Base-by-base conservation (phyloP, 306 rosid species). In the Gastrolobium villosum region DNA sequence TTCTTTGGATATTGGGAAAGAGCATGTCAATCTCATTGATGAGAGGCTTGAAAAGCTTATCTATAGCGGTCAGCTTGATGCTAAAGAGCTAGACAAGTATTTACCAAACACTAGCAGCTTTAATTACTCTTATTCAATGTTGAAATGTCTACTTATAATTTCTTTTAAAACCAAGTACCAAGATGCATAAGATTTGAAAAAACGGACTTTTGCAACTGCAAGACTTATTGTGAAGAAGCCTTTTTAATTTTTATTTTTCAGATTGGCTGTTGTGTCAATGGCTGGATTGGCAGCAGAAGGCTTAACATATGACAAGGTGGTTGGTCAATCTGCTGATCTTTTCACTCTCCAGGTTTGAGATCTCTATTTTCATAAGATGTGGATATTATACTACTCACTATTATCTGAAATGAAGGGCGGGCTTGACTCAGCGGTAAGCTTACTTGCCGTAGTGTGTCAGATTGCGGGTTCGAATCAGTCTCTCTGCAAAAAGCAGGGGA, bases 231-330 rank as follows among this genome's bases (percentile, higher is more conserved):
- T 39, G 34, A 34, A 52, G 60, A 71, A 31, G 54, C 41, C 8
- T 49, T 37, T 57, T 39, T 7, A 10, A 48, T 72, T 36, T 39
- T 7, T 15, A 48, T 69, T 36, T 73, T 60, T 76, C 81, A 93
- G 99, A 86, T 85, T 91, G 88, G 94, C 99, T 69, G 92, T 87
- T 34, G 94, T 95, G 73, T 90, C 99, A 77, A 95, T 93, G 99
- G 96, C 96, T 75, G 97, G 97, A 83, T 81, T 95, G 7, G 97
- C 94, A 13, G 94, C 98, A 6, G 96, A 93, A 87, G 98, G 99
- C 76, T 84, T 95, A 74, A 83, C 87, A 78, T 93, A 93, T 85
- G 96, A 92, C 79, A 95, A 95, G 76, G 97, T 91, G 87, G 81
- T 93, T 72, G 98, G 96, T 44, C 99, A 91, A 86, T 95, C 99